A percentile compares a stretch with the other conserved stretches of the same genome.
Evolutionary conservation across 305 asterid species (phyloP).

Genomic region (Fraxinus floribunda): DNA sequence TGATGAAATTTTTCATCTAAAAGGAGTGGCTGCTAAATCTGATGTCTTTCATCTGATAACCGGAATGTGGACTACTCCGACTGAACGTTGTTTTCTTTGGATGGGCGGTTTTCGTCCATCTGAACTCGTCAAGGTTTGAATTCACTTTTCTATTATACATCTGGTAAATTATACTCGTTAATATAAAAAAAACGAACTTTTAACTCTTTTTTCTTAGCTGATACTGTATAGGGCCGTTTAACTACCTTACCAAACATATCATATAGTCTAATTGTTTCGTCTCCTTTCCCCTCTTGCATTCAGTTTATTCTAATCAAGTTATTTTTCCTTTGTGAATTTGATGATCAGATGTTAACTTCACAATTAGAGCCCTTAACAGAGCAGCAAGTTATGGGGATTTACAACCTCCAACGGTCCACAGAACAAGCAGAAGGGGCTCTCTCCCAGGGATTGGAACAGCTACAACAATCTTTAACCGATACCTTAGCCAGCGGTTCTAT

Average conservation of each 20-base stretch:
- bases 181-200: not conserved
- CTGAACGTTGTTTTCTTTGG: conserved; percentile 94
- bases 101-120: conserved; percentile 96
- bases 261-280: not conserved
- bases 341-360: conserved; percentile 59
- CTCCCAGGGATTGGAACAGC: conserved; percentile 81
- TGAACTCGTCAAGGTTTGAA: conserved; percentile 72
- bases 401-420: conserved; percentile 78
- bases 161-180: not conserved
- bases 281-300: not conserved
- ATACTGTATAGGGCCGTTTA: not conserved
- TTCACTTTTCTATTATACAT: not conserved
- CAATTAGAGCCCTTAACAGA: conserved; percentile 88
- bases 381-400: conserved; percentile 87
- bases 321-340: not conserved
- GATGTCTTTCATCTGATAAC: conserved; percentile 85
- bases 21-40: conserved; percentile 76
- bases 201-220: not conserved
- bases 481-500: conserved; percentile 55
- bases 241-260: not conserved
- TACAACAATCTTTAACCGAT: conserved; percentile 76
- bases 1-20: conserved; percentile 72
- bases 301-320: not conserved
- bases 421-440: conserved; percentile 97
- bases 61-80: conserved; percentile 90